Evolutionary conservation across 1,139 yeast genomes (phyloP).

Genomic region (Kurtzmaniella quercitrusa): DNA sequence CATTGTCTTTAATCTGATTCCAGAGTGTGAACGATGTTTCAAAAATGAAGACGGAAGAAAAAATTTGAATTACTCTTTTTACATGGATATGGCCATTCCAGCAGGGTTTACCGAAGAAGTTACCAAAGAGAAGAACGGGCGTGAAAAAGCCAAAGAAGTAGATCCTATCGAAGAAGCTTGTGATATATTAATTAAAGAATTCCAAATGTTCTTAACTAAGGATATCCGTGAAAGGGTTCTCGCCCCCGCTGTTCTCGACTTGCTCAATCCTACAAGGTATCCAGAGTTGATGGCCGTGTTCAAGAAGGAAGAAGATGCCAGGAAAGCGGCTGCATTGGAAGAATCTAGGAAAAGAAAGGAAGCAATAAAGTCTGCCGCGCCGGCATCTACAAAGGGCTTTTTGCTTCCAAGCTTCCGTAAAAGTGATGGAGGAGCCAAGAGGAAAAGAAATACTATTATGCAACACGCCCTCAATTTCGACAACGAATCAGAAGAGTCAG

Average conservation of each 20-base stretch:
- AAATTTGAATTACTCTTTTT: slow-evolving; percentile 46
- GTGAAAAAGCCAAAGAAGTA: slow-evolving; percentile 10
- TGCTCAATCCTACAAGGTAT: slow-evolving; percentile 57
- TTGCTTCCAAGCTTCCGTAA: slow-evolving; percentile 40
- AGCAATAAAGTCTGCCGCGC: slow-evolving; percentile 11
- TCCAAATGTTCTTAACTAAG: slow-evolving; percentile 58
- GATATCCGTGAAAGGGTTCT: slow-evolving; percentile 74
- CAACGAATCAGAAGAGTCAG: slow-evolving; percentile 41
- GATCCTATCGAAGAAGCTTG: slow-evolving; percentile 56
- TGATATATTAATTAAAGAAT: slow-evolving; percentile 56
- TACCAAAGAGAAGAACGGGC: slow-evolving; percentile 2
- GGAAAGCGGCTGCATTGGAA: slow-evolving; percentile 13
- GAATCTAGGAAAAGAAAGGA: slow-evolving; percentile 19
- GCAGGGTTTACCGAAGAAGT: not conserved
- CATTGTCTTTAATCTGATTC: slow-evolving; percentile 60
- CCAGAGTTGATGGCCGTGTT: slow-evolving; percentile 49
- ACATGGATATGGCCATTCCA: slow-evolving; percentile 55
- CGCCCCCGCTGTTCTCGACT: slow-evolving; percentile 66
- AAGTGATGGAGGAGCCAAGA: slow-evolving; percentile 12
- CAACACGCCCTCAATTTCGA: slow-evolving; percentile 66
- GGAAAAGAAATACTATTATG: slow-evolving; percentile 41
- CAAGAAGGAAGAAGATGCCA: slow-evolving; percentile 33
- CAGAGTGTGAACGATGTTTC: slow-evolving; percentile 66
- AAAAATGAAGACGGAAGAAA: slow-evolving; percentile 61
- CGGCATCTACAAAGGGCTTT: not conserved